phyloP scores from a whole-genome alignment of 2,329 filamentous ascomycete genomes.

The Sarocladium strictum region DNA sequence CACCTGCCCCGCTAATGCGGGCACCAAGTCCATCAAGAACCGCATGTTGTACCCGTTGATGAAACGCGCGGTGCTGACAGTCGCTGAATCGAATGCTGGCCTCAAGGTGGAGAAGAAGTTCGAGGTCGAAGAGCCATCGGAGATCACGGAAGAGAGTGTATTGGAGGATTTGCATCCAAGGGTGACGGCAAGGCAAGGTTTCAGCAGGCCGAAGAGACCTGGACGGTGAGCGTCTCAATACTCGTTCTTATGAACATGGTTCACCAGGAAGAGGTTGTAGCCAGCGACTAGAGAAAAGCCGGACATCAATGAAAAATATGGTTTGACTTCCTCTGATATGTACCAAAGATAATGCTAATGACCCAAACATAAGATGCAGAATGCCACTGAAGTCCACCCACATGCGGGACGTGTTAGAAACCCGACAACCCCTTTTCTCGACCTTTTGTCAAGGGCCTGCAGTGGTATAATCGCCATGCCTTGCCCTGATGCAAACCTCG shows the following conservation, averaged over 20 bases:
- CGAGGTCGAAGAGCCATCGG: constrained; percentile 60
- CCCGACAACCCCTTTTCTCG: background rate
- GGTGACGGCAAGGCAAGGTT: constrained; percentile 59
- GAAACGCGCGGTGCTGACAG: constrained; percentile 59
- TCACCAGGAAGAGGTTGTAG: background rate
- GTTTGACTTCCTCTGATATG: background rate
- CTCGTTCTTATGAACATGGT: background rate
- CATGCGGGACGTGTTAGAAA: background rate
- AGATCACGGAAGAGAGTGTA: constrained; percentile 63
- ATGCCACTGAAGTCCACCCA: constrained; percentile 7
- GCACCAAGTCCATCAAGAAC: constrained; percentile 68
- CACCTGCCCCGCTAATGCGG: constrained; percentile 64
- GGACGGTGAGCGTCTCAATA: constrained; percentile 43
- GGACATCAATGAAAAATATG: background rate
- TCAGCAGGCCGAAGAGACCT: constrained; percentile 74
- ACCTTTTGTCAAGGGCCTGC: background rate
- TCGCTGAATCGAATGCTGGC: constrained; percentile 60
- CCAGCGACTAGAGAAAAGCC: background rate
- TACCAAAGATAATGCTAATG: constrained; percentile 4
- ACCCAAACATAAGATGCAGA: background rate
- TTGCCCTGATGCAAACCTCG: background rate
- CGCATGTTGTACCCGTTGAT: constrained; percentile 78
- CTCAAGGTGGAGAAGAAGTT: constrained; percentile 65
- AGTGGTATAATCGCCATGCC: constrained; percentile 6
- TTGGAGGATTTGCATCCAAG: constrained; percentile 63